phyloP scores from a whole-genome alignment of 2,329 filamentous ascomycete genomes.

The Hypoxylon sp. region DNA sequence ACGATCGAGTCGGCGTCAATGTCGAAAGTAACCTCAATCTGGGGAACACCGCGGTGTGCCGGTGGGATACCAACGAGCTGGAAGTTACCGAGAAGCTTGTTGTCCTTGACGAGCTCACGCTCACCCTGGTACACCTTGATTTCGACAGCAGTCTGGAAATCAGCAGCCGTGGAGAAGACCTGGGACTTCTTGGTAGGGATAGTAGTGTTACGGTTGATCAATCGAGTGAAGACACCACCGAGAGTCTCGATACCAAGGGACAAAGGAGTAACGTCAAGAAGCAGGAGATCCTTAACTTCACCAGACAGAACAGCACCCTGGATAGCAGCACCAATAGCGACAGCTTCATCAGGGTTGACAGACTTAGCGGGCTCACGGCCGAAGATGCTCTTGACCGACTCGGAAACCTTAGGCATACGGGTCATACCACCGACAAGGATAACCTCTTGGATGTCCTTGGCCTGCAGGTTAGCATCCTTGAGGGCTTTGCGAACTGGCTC shows the following conservation, averaged over 20 bases:
- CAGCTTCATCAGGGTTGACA: constrained; percentile 98
- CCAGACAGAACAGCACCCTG: constrained; percentile 97
- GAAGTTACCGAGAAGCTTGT: constrained; percentile 99
- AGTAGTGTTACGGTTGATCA: constrained; percentile 99
- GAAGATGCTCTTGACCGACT: constrained; percentile 97
- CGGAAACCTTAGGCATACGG: constrained; percentile 97
- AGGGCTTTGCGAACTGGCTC: constrained; percentile 97
- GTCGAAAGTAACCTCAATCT: constrained; percentile 98
- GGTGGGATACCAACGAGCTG: constrained; percentile 97
- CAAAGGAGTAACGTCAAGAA: constrained; percentile 95
- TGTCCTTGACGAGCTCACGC: constrained; percentile 98
- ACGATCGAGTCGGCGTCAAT: constrained; percentile 98
- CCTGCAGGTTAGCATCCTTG: constrained; percentile 91
- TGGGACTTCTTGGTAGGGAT: constrained; percentile 99
- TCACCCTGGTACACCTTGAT: constrained; percentile 99
- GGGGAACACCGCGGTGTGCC: constrained; percentile 94
- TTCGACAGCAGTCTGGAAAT: constrained; percentile 98
- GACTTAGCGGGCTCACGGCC: constrained; percentile 97
- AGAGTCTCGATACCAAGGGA: constrained; percentile 99
- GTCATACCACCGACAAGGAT: constrained; percentile 99
- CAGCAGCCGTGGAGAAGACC: constrained; percentile 96
- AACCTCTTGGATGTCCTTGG: constrained; percentile 97
- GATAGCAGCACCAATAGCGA: constrained; percentile 96
- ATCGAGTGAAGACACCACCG: constrained; percentile 95
- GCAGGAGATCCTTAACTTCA: constrained; percentile 95